Evolutionary conservation across 345 rosid species (phyloP), one percentile per base, ranked within the genome.

Genomic region (Sonneratia caseolaris): DNA sequence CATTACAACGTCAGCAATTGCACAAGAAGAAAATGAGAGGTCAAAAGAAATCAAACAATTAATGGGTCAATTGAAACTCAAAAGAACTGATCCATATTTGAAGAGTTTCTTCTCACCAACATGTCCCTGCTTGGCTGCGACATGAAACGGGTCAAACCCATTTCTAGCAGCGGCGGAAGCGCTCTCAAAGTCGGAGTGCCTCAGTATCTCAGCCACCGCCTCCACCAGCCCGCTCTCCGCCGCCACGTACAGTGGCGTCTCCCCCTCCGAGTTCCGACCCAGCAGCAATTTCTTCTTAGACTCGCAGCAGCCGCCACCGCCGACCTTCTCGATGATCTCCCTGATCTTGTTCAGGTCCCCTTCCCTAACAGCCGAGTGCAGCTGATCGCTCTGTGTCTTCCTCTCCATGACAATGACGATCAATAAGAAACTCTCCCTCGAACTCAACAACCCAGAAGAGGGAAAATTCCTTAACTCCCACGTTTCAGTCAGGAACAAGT

Each of bases 41-140:
- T 3, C 16, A 3, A 66, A 66, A 27, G 37, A 8, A 24, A 35
- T 3, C 15, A 62, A 59, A 7, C 13, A 27, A 21, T 11, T 59
- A 59, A 12, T 14, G 4, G 59, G 18, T 21, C n/a, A 21, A 64
- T 27, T 10, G 11, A 64, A 9, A 7, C n/a, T 40, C 43, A 27
- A 7, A 7, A 64, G 68, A 37, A 68, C 5, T 14, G 73, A 18
- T 59, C 21, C 19, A 35, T 32, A 48, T 13, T 37, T 64, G 8
- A 21, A 7, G 68, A 70, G 51, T 66, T 49, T 45, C 66, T 5
- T 37, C 79, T 79, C 83, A 96, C 99, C 98, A 24, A 92, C 85
- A 80, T 96, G 96, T 70, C 99, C 99, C 73, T 92, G 98, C 85
- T 85, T 96, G 12, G 99, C 89, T 12, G 98, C 93, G n/a, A 96